phyloP scores from a whole-genome alignment of 1,284 basidiomycete species.

The Chalciporus piperatoides region DNA sequence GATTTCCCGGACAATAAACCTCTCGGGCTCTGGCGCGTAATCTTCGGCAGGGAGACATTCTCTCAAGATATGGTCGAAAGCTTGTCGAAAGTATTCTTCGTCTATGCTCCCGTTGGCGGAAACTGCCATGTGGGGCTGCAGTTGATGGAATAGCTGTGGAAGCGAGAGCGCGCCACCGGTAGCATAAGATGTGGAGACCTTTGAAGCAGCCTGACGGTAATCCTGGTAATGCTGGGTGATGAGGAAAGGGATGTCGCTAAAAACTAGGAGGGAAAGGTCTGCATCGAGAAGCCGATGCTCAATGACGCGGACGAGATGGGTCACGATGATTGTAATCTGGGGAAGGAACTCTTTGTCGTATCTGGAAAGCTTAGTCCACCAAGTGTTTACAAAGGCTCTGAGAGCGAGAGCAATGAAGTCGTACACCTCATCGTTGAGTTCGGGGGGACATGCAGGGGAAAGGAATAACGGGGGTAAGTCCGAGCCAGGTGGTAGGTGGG shows the following conservation, averaged over 20 bases:
- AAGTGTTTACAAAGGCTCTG: constrained; percentile 71
- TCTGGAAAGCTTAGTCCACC: constrained; percentile 79
- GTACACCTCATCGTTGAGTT: constrained; percentile 67
- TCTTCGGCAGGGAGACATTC: constrained; percentile 65
- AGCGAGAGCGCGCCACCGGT: constrained; percentile 57
- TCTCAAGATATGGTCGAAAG: constrained; percentile 67
- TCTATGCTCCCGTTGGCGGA: constrained; percentile 59
- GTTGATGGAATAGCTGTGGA: constrained; percentile 66
- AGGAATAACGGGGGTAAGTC: constrained; percentile 54
- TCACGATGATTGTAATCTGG: constrained; percentile 59
- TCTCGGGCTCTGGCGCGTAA: constrained; percentile 74
- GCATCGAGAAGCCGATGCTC: constrained; percentile 53
- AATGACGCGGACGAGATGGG: constrained; percentile 54
- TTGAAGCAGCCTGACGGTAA: constrained; percentile 61
- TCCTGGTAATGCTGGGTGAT: constrained; percentile 71
- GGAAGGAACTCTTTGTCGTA: constrained; percentile 80
- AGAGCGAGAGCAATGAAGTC: constrained; percentile 74
- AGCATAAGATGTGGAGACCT: constrained; percentile 65
- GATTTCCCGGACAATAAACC: constrained; percentile 73
- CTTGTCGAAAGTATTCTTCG: constrained; percentile 73
- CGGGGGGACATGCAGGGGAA: constrained; percentile 40
- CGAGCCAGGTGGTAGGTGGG: constrained; percentile 43
- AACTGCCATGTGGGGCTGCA: constrained; percentile 78
- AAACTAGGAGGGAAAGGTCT: constrained; percentile 58
- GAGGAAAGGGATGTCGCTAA: constrained; percentile 57